Base-by-base conservation (phyloP, 805 yeast species). In the Clavispora phyllophila region DNA sequence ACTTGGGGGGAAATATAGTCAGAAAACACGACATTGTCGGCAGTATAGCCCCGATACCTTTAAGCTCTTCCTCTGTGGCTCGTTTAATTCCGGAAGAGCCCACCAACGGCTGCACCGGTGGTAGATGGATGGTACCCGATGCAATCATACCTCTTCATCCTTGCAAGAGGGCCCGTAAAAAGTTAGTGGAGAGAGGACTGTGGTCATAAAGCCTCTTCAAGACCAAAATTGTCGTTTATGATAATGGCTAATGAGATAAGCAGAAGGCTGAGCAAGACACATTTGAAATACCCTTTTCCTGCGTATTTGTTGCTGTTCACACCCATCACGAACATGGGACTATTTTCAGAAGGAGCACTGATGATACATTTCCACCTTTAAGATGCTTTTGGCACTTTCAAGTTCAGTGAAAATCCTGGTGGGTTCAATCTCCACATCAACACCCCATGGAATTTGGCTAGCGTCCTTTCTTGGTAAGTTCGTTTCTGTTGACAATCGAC, bases 221-320 rank as follows among this genome's bases (percentile, higher is more conserved):
- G 60, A 39, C 66, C 66, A 42, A 60, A 62, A 40, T 50, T 56
- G 51, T 62, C 65, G 55, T 62, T 58, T 51, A 62, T 55, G 39
- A 62, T 64, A 56, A 61, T 62, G 52, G 66, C 66, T 50, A 62
- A 48, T 65, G 65, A 47, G 66, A 65, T 56, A 62, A 61, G 51
- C 66, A 61, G 57, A 61, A 61, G 50, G 66, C 61, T 53, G 65
- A 61, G 55, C 66, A 62, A 37, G 66, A 62, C 41, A 65, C 66
- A 54, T 62, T 62, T 41, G 66, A 62, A 35, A 62, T 53, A 41
- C 61, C 61, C 55, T 46, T 60, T 50, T 53, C 61, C 65, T 24
- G 66, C 59, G 58, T 62, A 62, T 49, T 56, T 53, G 19, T 62
- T 59, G 46, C 55, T 58, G 51, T 62, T 62, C 41, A 62, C 66